Evolutionary conservation across 1,284 basidiomycete genomes (phyloP).

Genomic region (Ceratobasidium sp.): DNA sequence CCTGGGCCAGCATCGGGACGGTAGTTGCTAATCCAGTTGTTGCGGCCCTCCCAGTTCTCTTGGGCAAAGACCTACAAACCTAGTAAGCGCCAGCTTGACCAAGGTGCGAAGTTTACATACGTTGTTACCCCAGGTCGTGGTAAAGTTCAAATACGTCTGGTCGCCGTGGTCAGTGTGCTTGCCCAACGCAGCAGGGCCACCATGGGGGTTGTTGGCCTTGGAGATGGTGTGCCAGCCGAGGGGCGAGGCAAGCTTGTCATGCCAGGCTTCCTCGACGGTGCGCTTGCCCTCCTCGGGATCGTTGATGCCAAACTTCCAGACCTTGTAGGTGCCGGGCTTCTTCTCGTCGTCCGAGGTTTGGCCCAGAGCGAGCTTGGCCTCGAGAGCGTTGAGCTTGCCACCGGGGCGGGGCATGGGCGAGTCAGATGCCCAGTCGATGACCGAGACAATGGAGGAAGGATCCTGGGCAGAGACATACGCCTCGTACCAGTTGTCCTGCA

Average conservation of each 20-base stretch:
- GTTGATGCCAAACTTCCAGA: conserved; percentile 77
- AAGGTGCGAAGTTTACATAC: conserved; percentile 51
- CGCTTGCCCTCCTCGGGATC: conserved; percentile 71
- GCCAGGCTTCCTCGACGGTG: conserved; percentile 64
- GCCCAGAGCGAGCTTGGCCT: conserved; percentile 46
- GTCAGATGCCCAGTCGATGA: conserved; percentile 84
- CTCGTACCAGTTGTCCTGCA: conserved; percentile 87
- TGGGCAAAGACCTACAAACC: conserved; percentile 70
- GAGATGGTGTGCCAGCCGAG: conserved; percentile 81
- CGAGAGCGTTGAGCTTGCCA: conserved; percentile 50
- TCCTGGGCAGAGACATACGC: conserved; percentile 66
- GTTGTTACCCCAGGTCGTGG: conserved; percentile 90
- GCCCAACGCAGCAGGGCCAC: conserved; percentile 33
- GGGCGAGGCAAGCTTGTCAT: conserved; percentile 78
- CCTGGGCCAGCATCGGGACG: conserved; percentile 71
- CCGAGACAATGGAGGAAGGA: conserved; percentile 75
- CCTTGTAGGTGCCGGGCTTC: conserved; percentile 64
- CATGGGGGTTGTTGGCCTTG: conserved; percentile 59
- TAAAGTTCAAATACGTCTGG: conserved; percentile 63
- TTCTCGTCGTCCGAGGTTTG: conserved; percentile 46
- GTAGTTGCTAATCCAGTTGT: conserved; percentile 76
- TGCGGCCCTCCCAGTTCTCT: conserved; percentile 87
- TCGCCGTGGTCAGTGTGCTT: conserved; percentile 40
- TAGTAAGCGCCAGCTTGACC: conserved; percentile 18
- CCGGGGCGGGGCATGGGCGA: conserved; percentile 46